Evolutionary conservation across 2,329 filamentous ascomycete species (phyloP).

Genomic region (Cercospora berteroae): DNA sequence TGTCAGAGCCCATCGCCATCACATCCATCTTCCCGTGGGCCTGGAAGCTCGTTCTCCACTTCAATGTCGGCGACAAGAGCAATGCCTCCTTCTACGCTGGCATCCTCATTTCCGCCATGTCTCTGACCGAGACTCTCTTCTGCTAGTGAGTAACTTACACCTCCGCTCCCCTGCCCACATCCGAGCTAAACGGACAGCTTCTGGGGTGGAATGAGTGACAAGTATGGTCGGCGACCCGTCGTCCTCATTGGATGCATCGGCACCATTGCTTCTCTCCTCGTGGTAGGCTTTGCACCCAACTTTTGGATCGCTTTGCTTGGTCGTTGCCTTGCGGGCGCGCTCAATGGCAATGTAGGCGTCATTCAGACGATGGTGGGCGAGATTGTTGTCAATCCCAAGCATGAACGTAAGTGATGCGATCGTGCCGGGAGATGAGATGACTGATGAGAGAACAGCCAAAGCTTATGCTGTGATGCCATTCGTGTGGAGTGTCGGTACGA

Average conservation of each 20-base stretch:
- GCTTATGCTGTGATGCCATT: slow-evolving; percentile 94
- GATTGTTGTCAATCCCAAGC: slow-evolving; percentile 75
- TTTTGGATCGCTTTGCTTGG: slow-evolving; percentile 80
- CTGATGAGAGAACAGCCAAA: slow-evolving; percentile 54
- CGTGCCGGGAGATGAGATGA: not conserved
- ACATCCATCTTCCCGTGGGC: slow-evolving; percentile 93
- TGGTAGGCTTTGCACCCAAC: slow-evolving; percentile 78
- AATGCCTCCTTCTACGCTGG: slow-evolving; percentile 88
- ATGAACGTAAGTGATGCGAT: slow-evolving; percentile 66
- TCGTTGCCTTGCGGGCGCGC: slow-evolving; percentile 71
- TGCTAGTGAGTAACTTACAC: slow-evolving; percentile 57
- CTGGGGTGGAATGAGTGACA: slow-evolving; percentile 82
- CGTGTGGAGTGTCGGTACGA: slow-evolving; percentile 87
- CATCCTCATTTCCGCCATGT: slow-evolving; percentile 81
- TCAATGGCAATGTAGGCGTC: slow-evolving; percentile 83
- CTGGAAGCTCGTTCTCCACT: slow-evolving; percentile 76
- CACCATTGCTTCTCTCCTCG: slow-evolving; percentile 76
- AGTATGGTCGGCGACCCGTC: slow-evolving; percentile 79
- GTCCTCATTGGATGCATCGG: slow-evolving; percentile 77
- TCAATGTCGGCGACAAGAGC: slow-evolving; percentile 66
- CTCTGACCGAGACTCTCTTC: slow-evolving; percentile 75
- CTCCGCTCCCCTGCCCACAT: not conserved
- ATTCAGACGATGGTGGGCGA: slow-evolving; percentile 87
- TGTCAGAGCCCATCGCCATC: slow-evolving; percentile 88
- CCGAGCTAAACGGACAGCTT: slow-evolving; percentile 42